phyloP scores from a whole-genome alignment of 2,329 filamentous ascomycete genomes.

The Ilyonectria robusta region DNA sequence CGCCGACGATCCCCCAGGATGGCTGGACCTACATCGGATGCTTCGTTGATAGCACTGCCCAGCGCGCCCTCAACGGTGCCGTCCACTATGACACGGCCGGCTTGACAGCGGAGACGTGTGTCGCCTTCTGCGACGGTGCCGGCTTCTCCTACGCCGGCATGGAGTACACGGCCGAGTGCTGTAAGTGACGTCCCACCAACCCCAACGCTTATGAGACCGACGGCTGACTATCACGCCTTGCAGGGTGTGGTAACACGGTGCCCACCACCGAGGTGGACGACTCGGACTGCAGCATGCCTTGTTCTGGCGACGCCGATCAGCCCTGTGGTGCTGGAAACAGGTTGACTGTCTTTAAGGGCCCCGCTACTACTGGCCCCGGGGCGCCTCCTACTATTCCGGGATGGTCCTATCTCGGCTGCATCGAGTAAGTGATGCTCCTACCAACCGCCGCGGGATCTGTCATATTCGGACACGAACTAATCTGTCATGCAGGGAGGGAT shows the following conservation, averaged over 20 bases:
- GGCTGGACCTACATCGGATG: slow-evolving; percentile 46
- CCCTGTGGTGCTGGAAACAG: slow-evolving; percentile 65
- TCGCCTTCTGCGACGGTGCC: slow-evolving; percentile 60
- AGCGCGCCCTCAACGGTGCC: slow-evolving; percentile 40
- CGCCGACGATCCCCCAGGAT: slow-evolving; percentile 33
- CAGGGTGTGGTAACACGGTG: slow-evolving; percentile 55
- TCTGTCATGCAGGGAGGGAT: slow-evolving; percentile 12
- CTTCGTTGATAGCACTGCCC: slow-evolving; percentile 42
- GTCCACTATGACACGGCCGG: slow-evolving; percentile 39
- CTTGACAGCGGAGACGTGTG: slow-evolving; percentile 60
- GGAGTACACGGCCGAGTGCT: slow-evolving; percentile 66
- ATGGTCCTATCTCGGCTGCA: slow-evolving; percentile 23
- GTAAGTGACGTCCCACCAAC: slow-evolving; percentile 41
- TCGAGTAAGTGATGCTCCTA: slow-evolving; percentile 12
- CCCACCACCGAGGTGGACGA: slow-evolving; percentile 55
- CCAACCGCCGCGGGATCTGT: neutral
- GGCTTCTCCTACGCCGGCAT: slow-evolving; percentile 63
- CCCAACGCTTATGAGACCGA: neutral
- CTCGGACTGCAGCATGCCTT: slow-evolving; percentile 61
- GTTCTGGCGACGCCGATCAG: slow-evolving; percentile 63
- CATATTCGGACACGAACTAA: slow-evolving; percentile 5
- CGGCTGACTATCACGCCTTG: slow-evolving; percentile 19
- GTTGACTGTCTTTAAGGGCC: slow-evolving; percentile 54
- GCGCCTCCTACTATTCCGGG: slow-evolving; percentile 15
- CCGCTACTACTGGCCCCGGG: neutral